Evolutionary conservation across 768 basidiomycete genomes (phyloP), one percentile per base, ranked within the genome.

Genomic region (Tylopilus felleus): DNA sequence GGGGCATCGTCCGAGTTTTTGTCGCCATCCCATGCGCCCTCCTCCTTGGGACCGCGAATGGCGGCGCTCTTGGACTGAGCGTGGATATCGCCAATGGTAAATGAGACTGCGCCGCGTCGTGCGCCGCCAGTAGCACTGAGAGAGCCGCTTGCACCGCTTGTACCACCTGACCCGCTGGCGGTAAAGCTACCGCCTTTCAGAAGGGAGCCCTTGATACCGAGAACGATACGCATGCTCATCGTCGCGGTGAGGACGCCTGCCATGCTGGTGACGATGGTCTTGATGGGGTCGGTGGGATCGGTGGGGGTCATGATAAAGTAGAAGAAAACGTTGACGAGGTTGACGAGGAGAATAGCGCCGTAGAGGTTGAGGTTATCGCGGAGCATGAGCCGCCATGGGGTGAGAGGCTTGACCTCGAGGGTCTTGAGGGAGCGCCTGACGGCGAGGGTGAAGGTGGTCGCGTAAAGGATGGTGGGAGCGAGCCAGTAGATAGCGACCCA

Each of bases 401-500:
- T 77, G 51, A 90, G 70, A 2, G 73, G 79, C 62, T 86, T 90
- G 50, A 51, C 33, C 17, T 59, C 56, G 28, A 65, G 65, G 23
- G 65, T 65, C 40, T 44, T 35, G 16, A 69, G 29, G 29, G 66
- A 70, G 19, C 66, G 63, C 10, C 19, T 27, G 14, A 70, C 33
- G 23, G 66, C 65, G 39, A 66, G 56, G n/a, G 47, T 27, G 21
- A 67, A 71, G 8, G 65, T 66, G 44, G 63, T 59, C 8, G 64
- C 80, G 54, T 70, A 90, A 21, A 91, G 78, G 35, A 90, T 39
- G 35, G 90, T 90, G 25, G 88, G 85, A 0, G 81, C 80, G 8
- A 87, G 70, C 91, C 91, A 93, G 76, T 93, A 93, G 59, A 93
- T 80, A 44, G 84, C 90, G 47, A 92, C 87, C 90, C 90, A 93